Percentiles rank a stretch among this genome's conserved stretches.
phyloP scores from a whole-genome alignment of 2,329 filamentous ascomycete genomes.

The Claviceps sp. region DNA sequence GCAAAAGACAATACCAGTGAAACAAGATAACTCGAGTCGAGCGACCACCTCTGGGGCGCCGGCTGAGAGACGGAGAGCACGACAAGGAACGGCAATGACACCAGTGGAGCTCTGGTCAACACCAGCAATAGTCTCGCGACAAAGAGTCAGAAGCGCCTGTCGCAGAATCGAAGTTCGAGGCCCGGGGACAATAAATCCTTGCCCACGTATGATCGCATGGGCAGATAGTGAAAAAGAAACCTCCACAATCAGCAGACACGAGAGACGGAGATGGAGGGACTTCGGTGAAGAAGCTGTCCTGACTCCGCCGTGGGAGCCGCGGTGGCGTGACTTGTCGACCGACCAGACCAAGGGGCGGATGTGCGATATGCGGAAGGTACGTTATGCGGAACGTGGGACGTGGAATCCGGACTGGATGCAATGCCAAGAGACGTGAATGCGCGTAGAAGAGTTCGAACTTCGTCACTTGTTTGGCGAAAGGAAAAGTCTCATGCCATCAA shows the following conservation, averaged over 20 bases:
- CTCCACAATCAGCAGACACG: neutral
- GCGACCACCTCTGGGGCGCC: neutral
- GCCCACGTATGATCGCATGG: neutral
- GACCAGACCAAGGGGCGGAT: neutral
- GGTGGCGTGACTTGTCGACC: slow-evolving; percentile 2
- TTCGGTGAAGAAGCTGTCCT: neutral
- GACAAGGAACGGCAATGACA: neutral
- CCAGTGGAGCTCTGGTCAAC: neutral
- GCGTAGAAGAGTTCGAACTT: neutral
- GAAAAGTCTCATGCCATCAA: neutral
- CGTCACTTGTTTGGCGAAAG: neutral
- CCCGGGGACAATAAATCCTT: neutral
- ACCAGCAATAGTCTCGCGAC: neutral
- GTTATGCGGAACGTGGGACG: neutral
- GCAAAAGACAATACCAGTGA: neutral
- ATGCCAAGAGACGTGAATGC: neutral
- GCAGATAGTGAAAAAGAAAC: neutral
- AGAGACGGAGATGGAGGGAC: neutral
- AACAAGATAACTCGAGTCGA: neutral
- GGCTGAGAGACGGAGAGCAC: neutral
- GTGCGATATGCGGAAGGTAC: neutral
- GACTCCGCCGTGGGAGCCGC: slow-evolving; percentile 1
- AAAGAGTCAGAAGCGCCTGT: neutral
- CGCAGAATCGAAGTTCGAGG: neutral
- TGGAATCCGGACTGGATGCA: neutral